Conservation (phyloP, 202 grass and related monocot genomes). For the Bolboschoenoplectus hybrid region DNA sequence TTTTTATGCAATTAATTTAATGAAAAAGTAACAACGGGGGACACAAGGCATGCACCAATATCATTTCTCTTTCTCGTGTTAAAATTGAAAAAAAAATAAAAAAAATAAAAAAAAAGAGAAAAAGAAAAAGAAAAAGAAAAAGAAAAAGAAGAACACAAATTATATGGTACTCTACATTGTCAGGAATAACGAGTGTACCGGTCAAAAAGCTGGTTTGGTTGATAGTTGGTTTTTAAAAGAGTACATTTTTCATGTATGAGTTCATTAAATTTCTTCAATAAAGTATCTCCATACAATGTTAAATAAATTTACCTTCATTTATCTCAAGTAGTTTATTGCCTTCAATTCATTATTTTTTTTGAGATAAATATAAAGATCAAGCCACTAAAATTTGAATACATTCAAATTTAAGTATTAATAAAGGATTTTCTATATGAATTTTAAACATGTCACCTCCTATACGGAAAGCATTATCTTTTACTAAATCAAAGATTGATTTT, state of each 20-base stretch:
- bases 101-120: neutral
- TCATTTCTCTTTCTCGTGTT: constrained; percentile 2
- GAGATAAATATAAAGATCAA: too few relatives aligned
- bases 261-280: neutral
- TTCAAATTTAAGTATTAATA: too few relatives aligned
- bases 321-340: neutral
- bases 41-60: neutral
- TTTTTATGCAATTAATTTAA: neutral
- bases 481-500: too few relatives aligned
- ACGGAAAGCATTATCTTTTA: too few relatives aligned
- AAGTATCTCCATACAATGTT: neutral
- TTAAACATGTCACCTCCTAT: too few relatives aligned
- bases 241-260: neutral
- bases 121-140: too few relatives aligned
- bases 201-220: constrained; percentile 5
- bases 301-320: neutral
- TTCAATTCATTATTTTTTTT: neutral
- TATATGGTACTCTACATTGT: neutral
- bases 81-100: neutral
- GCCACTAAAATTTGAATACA: too few relatives aligned
- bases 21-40: neutral
- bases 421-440: too few relatives aligned
- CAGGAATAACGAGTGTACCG: neutral
- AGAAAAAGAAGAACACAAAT: neutral
- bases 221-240: neutral